Evolutionary conservation across 306 rosid species (phyloP).

Genomic region (Vigna reflexopilosa): DNA sequence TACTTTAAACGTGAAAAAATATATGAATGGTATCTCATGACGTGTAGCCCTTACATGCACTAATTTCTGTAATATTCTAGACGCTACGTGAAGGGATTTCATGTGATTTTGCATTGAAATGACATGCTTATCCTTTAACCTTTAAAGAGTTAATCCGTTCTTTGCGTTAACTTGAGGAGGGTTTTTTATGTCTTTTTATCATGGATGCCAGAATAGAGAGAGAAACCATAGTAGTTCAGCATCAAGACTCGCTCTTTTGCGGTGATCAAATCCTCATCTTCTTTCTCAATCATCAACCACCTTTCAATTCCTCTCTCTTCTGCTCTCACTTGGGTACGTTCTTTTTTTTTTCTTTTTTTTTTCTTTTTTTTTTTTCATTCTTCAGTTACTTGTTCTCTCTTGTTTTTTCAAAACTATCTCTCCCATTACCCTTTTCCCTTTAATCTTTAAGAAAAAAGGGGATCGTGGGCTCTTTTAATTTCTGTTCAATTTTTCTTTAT

Average conservation of each 20-base stretch:
- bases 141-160: no score
- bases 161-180: not conserved
- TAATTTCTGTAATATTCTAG: constrained; percentile 26
- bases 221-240: constrained; percentile 19
- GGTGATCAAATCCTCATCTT: constrained; percentile 29
- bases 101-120: not conserved
- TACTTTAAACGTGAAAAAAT: not conserved
- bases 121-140: not conserved
- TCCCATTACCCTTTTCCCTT: constrained; percentile 23
- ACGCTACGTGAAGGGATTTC: not conserved
- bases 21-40: constrained; percentile 15
- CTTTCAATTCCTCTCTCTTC: constrained; percentile 12
- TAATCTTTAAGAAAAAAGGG: not conserved
- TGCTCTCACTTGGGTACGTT: constrained; percentile 31
- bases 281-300: not conserved
- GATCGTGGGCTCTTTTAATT: not conserved
- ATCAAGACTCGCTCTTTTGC: not conserved
- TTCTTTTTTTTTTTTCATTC: not conserved
- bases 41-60: constrained; percentile 29
- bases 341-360: not conserved
- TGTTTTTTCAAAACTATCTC: constrained; percentile 2
- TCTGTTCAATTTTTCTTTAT: constrained; percentile 7
- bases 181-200: constrained; percentile 5
- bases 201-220: not conserved
- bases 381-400: not conserved